These are phyloP conservation scores for Bipolaris bicolor DNA, from an alignment of 2,329 filamentous ascomycete species.

Conservation along the genomic window DNA sequence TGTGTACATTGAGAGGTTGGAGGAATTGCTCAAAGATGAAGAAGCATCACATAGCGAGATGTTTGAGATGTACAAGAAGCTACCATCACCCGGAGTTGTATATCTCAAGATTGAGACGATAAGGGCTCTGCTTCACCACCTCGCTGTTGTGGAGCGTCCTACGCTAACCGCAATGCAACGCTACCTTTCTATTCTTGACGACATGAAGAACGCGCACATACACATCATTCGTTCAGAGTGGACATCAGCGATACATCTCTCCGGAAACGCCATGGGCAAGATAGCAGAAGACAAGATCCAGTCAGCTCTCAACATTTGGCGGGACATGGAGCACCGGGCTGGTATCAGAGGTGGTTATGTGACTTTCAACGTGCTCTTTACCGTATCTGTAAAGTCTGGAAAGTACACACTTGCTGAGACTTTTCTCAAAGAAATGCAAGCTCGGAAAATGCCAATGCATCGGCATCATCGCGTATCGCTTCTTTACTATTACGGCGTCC, in stretches of 20 bases:
- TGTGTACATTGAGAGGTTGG: slow-evolving; percentile 42
- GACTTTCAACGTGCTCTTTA: slow-evolving; percentile 94
- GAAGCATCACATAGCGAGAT: slow-evolving; percentile 55
- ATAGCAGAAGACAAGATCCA: slow-evolving; percentile 67
- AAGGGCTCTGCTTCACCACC: slow-evolving; percentile 68
- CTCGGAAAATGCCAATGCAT: slow-evolving; percentile 70
- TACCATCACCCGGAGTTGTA: slow-evolving; percentile 61
- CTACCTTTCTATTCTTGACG: slow-evolving; percentile 82
- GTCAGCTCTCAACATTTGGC: slow-evolving; percentile 78
- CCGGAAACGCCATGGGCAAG: slow-evolving; percentile 70
- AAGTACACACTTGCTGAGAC: slow-evolving; percentile 85
- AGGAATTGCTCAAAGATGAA: slow-evolving; percentile 53
- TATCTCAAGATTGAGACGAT: slow-evolving; percentile 61
- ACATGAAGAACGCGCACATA: slow-evolving; percentile 77
- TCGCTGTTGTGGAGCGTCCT: slow-evolving; percentile 68
- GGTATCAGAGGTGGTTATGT: slow-evolving; percentile 70
- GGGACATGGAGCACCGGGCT: slow-evolving; percentile 81
- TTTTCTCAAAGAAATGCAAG: slow-evolving; percentile 80
- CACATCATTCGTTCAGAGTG: slow-evolving; percentile 73
- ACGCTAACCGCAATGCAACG: slow-evolving; percentile 69
- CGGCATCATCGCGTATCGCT: slow-evolving; percentile 82
- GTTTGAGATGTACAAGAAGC: slow-evolving; percentile 59
- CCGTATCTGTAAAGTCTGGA: slow-evolving; percentile 82
- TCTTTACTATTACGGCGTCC: slow-evolving; percentile 83
- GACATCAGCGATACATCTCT: slow-evolving; percentile 83